Base-by-base conservation (phyloP, 2,329 filamentous ascomycete genomes). In the Torrubiella hemipterigena region DNA sequence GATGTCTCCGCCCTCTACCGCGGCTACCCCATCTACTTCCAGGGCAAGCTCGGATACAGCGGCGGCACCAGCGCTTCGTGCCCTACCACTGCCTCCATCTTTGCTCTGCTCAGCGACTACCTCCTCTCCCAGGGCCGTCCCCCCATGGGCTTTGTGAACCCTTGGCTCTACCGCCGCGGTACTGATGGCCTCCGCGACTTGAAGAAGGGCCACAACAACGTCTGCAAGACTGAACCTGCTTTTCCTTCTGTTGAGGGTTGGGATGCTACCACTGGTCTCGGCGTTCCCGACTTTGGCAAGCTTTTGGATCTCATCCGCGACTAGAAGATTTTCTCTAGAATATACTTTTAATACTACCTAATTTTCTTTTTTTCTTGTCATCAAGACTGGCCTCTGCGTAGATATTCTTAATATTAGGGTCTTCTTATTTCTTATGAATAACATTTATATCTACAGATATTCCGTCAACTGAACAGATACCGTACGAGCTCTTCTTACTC, bases 131-230 rank as follows among this genome's bases (percentile, higher is more conserved):
- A 47, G 14, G 52, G 50, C 1, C 45, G 50, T 40, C 29, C 49
- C 2, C 48, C 57, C 2, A 44, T 65, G 12, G 61, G 62, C 2
- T 66, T 65, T 35, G 42, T 65, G 4, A 65, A 65, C 34, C 60
- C 61, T 1, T 55, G 49, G 46, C 41, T 58, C 23, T 59, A 59
- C 41, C 44, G 43, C 22, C 34, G 31, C 24, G 37, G 41, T n/a
- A 31, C 35, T 29, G 25, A 30, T 9, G 42, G 30, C 9, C 33
- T 48, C 12, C 38, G 36, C 3, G 44, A 47, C n/a, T 39, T 48
- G 15, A 32, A 33, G 10, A 34, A 30, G 5, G 45, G 41, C 5
- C 22, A 17, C 12, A 34, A 32, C n/a, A 38, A 36, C 17, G 41
- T 35, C 2, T 43, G 41, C 25, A 18, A 35, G 31, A 33, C 16